Evolutionary conservation across 495 filamentous ascomycete species (phyloP).

Genomic region (Penicillium macrosclerotiorum): DNA sequence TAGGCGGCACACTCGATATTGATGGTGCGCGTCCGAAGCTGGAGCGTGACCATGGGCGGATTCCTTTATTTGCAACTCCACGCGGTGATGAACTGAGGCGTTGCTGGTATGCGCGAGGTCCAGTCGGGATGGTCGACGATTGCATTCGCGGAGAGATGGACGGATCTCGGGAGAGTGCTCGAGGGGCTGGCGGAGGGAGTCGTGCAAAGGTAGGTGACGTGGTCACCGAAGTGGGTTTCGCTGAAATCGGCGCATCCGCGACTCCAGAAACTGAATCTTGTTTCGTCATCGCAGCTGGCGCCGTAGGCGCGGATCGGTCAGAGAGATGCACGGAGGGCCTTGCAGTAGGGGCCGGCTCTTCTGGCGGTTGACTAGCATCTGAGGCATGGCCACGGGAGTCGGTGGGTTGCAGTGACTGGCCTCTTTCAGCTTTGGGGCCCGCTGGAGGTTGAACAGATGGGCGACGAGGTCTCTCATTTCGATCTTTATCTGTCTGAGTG

Average conservation of each 20-base stretch:
- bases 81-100: constrained; percentile 30
- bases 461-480: constrained; percentile 17
- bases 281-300: constrained; percentile 40
- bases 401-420: constrained; percentile 14
- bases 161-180: constrained; percentile 31
- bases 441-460: constrained; percentile 36
- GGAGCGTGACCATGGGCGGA: constrained; percentile 64
- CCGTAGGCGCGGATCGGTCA: constrained; percentile 41
- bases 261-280: constrained; percentile 21
- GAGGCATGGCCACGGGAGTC: constrained; percentile 22
- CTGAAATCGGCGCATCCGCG: constrained; percentile 16
- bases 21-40: constrained; percentile 33
- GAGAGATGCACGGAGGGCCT: constrained; percentile 16
- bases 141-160: constrained; percentile 51
- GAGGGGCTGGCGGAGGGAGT: constrained; percentile 27
- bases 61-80: constrained; percentile 36
- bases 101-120: constrained; percentile 53
- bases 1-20: constrained; percentile 29
- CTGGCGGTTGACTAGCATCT: constrained; percentile 13
- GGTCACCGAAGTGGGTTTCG: constrained; percentile 18
- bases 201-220: constrained; percentile 31
- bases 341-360: constrained; percentile 6
- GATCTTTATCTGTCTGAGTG: constrained; percentile 33
- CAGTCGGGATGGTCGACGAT: constrained; percentile 55
- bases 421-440: constrained; percentile 40